phyloP scores from a whole-genome alignment of 305 asterid species.

The Fraxinus sp. region DNA sequence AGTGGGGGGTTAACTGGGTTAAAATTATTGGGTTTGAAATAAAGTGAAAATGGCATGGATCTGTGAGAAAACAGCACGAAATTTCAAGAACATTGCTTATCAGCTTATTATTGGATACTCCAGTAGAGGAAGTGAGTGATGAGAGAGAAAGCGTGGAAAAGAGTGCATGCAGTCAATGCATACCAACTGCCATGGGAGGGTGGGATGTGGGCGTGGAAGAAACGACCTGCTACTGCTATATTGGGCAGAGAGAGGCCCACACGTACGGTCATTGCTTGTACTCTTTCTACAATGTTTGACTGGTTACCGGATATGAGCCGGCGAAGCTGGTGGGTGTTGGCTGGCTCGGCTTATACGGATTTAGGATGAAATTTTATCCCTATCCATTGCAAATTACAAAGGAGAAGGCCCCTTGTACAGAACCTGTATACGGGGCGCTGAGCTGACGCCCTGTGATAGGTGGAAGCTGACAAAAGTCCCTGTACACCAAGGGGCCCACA shows the following conservation, averaged over 20 bases:
- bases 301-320: slow-evolving; percentile 26
- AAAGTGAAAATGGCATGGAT: background rate
- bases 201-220: slow-evolving; percentile 28
- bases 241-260: slow-evolving; percentile 30
- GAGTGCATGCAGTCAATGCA: slow-evolving; percentile 50
- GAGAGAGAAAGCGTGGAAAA: slow-evolving; percentile 17
- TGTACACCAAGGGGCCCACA: no score
- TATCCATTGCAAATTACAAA: slow-evolving; percentile 4
- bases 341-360: slow-evolving; percentile 27
- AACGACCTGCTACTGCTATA: slow-evolving; percentile 48
- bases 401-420: no score
- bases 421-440: no score
- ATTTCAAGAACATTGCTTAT: slow-evolving; percentile 9
- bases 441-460: no score
- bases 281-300: background rate
- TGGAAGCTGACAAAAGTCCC: no score
- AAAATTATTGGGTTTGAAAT: background rate
- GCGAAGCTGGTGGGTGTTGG: background rate
- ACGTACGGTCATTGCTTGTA: slow-evolving; percentile 35
- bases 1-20: background rate
- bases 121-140: slow-evolving; percentile 2
- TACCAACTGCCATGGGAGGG: slow-evolving; percentile 52
- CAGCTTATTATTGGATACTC: background rate
- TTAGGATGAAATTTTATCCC: slow-evolving; percentile 2
- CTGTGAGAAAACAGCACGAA: slow-evolving; percentile 4